Conservation (phyloP, 2,329 filamentous ascomycete genomes). For the Cadophora luteo-olivacea region DNA sequence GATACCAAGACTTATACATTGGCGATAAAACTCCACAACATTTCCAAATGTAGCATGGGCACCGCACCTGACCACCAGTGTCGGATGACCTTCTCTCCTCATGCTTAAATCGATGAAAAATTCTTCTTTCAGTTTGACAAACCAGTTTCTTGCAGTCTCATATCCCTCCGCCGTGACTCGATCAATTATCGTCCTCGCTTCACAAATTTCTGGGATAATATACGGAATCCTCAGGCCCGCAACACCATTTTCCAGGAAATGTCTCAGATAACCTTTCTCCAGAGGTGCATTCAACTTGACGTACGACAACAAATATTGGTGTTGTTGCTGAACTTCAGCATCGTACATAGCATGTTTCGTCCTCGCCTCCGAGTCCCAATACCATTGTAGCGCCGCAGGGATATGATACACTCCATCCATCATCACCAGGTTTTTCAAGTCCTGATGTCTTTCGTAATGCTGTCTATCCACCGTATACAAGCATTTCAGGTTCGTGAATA, state of each 20-base stretch:
- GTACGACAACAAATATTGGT: not conserved
- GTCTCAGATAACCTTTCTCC: not conserved
- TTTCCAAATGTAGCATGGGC: not conserved
- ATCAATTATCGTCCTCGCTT: not conserved
- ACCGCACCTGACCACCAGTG: not conserved
- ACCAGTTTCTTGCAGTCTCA: not conserved
- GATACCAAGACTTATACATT: not conserved
- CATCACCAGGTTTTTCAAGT: not conserved
- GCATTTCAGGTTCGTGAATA: not conserved
- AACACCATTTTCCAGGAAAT: not conserved
- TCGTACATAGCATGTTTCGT: not conserved
- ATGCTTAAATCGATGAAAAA: not conserved
- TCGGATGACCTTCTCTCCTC: not conserved
- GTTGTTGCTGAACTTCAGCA: not conserved
- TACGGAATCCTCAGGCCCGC: not conserved
- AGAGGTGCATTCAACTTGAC: not conserved
- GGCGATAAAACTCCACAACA: not conserved
- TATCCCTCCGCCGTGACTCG: not conserved
- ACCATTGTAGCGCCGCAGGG: not conserved
- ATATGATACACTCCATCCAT: not conserved
- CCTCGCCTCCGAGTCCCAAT: not conserved
- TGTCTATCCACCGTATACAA: not conserved
- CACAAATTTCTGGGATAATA: not conserved
- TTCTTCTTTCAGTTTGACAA: not conserved
- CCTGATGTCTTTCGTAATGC: not conserved